Percentiles rank a stretch among this genome's conserved stretches.
Evolutionary conservation across 176 grass and related monocot species (phyloP).

Genomic region (Aegilops sharonensis): DNA sequence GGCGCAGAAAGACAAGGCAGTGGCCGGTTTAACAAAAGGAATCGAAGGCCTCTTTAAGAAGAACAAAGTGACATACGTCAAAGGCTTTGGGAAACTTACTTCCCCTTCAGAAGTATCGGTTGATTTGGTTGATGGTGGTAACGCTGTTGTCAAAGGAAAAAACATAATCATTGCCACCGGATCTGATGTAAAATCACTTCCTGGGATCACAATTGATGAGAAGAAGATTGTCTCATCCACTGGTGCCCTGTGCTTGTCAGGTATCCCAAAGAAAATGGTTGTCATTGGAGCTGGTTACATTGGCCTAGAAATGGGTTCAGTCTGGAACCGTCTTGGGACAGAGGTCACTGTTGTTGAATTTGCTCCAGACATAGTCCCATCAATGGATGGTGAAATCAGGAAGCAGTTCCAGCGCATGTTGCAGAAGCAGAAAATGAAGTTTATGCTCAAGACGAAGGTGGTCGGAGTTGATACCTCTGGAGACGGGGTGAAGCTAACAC

Average conservation of each 20-base stretch:
- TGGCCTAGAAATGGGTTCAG: constrained; percentile 98
- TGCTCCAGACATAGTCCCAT: constrained; percentile 85
- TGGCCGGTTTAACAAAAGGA: constrained; percentile 79
- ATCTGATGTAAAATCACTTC: constrained; percentile 91
- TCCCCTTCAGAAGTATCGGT: constrained; percentile 91
- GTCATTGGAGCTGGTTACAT: constrained; percentile 98
- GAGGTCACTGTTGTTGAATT: constrained; percentile 98
- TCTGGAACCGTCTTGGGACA: constrained; percentile 94
- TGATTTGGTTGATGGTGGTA: constrained; percentile 80
- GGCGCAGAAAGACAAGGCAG: constrained; percentile 97
- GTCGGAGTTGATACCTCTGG: constrained; percentile 77
- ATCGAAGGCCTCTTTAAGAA: constrained; percentile 98
- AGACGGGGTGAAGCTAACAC: constrained; percentile 73
- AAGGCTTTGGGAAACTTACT: constrained; percentile 78
- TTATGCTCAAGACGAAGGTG: constrained; percentile 98
- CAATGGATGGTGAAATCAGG: constrained; percentile 92
- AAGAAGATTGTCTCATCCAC: constrained; percentile 99
- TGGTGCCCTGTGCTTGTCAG: constrained; percentile 71
- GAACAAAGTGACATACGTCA: constrained; percentile 97
- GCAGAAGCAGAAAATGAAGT: constrained; percentile 99
- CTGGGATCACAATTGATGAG: constrained; percentile 94
- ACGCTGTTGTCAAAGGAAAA: constrained; percentile 78
- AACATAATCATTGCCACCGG: constrained; percentile 95
- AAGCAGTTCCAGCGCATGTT: constrained; percentile 99
- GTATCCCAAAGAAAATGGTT: constrained; percentile 89